Base-by-base conservation (phyloP, 2,329 filamentous ascomycete species). In the Aspergillus nomiae region DNA sequence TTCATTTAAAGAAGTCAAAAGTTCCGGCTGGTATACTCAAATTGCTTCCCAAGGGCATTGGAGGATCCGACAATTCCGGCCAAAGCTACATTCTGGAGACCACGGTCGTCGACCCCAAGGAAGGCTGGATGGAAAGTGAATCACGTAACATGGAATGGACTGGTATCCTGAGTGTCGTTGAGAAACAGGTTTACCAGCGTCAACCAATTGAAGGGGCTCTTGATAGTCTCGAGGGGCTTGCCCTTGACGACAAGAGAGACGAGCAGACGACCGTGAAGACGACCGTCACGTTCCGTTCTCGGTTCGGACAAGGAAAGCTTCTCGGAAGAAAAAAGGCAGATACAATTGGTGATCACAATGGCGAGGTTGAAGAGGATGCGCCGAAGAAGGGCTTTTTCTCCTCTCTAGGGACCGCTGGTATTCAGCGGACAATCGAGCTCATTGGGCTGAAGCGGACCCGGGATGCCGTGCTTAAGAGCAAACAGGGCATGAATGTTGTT, bases 71-170 rank as follows among this genome's bases (percentile, higher is more conserved):
- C 58, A 83, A 83, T 71, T 83, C 85, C 57, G 86, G 85, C 38
- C 86, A 89, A 74, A 84, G 82, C 67, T 89, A 86, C 70, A 88
- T 89, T 62, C 81, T 90, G 4, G 87, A 90, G 72, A 87, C 82
- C 64, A 88, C 84, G 61, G 79, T 86, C 10, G 84, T 90, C 19
- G 87, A 89, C 71, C 79, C 86, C 58, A 84, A 82, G 63, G 84
- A 89, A 68, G 87, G 87, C 61, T 87, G 85, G 85, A 89, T 90
- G 87, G 81, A 86, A 72, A 88, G 87, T 0, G 87, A 89, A 69
- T 86, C 84, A 16, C 81, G 83, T 62, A 90, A 90, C 64, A 82
- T 90, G 70, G 87, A 90, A 69, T 89, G 86, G 86, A 89, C 87
- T 0, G 87, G 87, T 38, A 86, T 90, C 24, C 73, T 90, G 38